Base-by-base conservation (phyloP, 202 grass and related monocot species). In the Brachypodium distachyon region DNA sequence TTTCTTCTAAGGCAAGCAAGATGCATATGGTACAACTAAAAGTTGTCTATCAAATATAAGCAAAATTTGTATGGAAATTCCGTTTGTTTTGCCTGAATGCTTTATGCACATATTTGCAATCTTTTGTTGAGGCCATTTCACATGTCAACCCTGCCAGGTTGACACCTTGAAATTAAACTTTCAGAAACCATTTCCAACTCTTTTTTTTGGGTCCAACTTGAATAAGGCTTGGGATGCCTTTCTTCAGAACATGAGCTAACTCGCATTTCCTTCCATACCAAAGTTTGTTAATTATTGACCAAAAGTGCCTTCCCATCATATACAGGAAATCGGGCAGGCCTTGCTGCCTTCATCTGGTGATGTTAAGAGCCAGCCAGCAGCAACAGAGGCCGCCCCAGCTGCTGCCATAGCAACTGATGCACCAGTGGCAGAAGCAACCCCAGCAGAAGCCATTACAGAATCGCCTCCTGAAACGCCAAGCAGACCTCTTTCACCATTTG, bases 271-370 rank as follows among this genome's bases (percentile, higher is more conserved):
- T 78, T 16, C 6, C n/a, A 43, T 53, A 42, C 19, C 11, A 39
- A 28, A 73, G 9, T 2, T 19, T 28, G 12, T 65, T 23, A 17
- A 13, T 41, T 55, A 18, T 46, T 70, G 55, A 21, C 64, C 6
- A 74, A 73, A 66, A 80, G 22, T 47, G 19, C 44, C 38, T 54
- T 16, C 7, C 46, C 70, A 16, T 62, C 46, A 73, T 73, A 36
- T 57, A 19, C 72, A 96, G 96, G 91, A 90, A 83, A 99, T 99
- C 12, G 96, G 92, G 21, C 91, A 96, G 75, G 89, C 96, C 84
- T 64, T 99, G 67, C 71, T 96, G 59, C 87, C 96, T 44, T 72
- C 58, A 61, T 43, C 87, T 63, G 77, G 70, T 79, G 81, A 48
- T 68, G 19, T 33, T 50, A 92, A 90, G 82, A 94, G 64, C 72